phyloP scores from a whole-genome alignment of 495 filamentous ascomycete genomes.

The Hypoxylon crocopeplum region DNA sequence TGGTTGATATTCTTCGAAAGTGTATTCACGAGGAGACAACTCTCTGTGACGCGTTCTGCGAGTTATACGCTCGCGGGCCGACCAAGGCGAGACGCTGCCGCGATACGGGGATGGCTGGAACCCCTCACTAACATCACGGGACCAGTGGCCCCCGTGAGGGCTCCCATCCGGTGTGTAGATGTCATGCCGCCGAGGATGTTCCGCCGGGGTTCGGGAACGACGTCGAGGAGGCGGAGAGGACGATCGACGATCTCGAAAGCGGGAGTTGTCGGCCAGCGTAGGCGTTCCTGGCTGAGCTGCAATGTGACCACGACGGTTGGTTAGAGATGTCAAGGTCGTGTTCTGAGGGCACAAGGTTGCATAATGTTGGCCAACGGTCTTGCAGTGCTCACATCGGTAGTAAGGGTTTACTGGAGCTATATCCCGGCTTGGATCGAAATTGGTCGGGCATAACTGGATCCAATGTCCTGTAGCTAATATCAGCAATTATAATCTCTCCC shows the following conservation, averaged over 20 bases:
- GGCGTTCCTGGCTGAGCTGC: not conserved
- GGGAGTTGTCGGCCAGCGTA: not conserved
- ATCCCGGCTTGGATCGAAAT: conserved; percentile 46
- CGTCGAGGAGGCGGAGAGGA: not conserved
- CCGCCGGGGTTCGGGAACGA: conserved; percentile 7
- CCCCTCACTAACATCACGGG: not conserved
- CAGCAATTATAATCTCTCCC: conserved; percentile 4
- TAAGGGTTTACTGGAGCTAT: conserved; percentile 15
- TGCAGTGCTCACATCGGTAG: conserved; percentile 50
- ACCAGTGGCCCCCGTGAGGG: not conserved
- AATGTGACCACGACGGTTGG: conserved; percentile 30
- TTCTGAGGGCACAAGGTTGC: conserved; percentile 45
- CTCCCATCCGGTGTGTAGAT: conserved; percentile 6
- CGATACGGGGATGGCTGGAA: not conserved
- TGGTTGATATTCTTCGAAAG: not conserved
- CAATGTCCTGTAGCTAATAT: conserved; percentile 48
- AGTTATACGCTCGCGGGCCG: conserved; percentile 12
- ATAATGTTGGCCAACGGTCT: conserved; percentile 39
- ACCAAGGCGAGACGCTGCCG: conserved; percentile 7
- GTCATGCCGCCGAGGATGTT: not conserved
- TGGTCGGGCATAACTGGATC: conserved; percentile 50
- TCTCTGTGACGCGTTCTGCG: not conserved
- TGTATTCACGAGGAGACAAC: not conserved
- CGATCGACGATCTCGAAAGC: not conserved
- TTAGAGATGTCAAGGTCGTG: conserved; percentile 34